These are phyloP conservation scores for Hypericum perforatum DNA, from an alignment of 345 rosid species.

Conservation along the genomic window DNA sequence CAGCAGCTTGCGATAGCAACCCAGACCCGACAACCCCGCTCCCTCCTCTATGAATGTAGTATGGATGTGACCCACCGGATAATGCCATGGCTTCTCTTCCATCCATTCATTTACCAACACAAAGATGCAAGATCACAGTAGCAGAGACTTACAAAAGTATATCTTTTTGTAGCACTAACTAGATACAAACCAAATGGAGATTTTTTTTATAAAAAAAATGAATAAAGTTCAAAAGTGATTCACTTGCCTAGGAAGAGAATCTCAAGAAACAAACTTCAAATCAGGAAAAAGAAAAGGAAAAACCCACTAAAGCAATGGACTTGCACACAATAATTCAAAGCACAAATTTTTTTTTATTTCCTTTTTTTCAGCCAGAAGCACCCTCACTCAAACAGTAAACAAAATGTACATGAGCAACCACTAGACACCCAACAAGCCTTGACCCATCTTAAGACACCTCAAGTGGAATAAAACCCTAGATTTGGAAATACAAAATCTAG, in stretches of 20 bases:
- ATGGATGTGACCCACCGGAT: constrained; percentile 69
- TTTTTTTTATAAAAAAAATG: too few species aligned
- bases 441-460: not conserved
- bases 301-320: too few species aligned
- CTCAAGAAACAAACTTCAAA: too few species aligned
- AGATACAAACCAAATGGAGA: too few species aligned
- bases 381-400: not conserved
- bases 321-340: too few species aligned
- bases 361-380: not conserved
- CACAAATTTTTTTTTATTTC: too few species aligned
- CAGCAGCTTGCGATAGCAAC: constrained; percentile 41
- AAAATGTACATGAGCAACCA: not conserved
- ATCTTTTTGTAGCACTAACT: too few species aligned
- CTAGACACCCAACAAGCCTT: not conserved
- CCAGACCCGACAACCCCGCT: constrained; percentile 39
- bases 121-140: constrained; percentile 11
- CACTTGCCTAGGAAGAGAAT: too few species aligned
- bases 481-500: constrained; percentile 10
- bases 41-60: constrained; percentile 73
- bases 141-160: not conserved
- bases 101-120: constrained; percentile 82
- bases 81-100: constrained; percentile 89
- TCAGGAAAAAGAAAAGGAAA: too few species aligned
- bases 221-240: too few species aligned
- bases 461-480: constrained; percentile 14